Percentiles rank a stretch among this genome's conserved stretches.
These are phyloP conservation scores for Hibiscus tridactylites DNA, from an alignment of 345 rosid genomes.

Conservation along the genomic window DNA sequence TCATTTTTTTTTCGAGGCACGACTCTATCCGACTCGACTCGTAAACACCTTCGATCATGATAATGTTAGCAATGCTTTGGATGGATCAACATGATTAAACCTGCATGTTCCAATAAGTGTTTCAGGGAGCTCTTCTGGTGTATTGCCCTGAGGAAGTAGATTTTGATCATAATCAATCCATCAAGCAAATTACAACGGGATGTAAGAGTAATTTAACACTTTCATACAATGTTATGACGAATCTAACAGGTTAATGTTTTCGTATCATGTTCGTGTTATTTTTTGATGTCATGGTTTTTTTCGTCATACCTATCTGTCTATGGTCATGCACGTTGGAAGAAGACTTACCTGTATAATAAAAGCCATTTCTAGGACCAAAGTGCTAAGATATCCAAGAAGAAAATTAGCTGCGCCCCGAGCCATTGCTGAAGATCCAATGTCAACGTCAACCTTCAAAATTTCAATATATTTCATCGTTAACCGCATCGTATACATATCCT, in stretches of 20 bases:
- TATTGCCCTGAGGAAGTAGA: conserved; percentile 51
- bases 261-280: background rate
- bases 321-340: background rate
- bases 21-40: background rate
- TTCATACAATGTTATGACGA: too few relatives aligned
- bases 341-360: conserved; percentile 69
- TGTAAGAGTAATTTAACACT: too few relatives aligned
- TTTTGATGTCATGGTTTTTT: background rate
- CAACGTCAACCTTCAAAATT: conserved; percentile 52
- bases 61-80: conserved; percentile 44
- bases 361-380: conserved; percentile 85
- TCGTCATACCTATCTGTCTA: background rate
- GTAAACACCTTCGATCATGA: background rate
- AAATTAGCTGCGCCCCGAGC: conserved; percentile 81
- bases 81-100: conserved; percentile 51
- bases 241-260: background rate
- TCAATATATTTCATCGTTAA: background rate
- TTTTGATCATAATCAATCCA: background rate
- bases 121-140: conserved; percentile 87
- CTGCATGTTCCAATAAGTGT: conserved; percentile 76
- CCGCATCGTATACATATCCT: background rate
- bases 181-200: background rate
- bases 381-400: conserved; percentile 76
- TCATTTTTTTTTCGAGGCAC: background rate
- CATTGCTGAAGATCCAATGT: conserved; percentile 87